These are phyloP conservation scores for Epichloe sp. DNA, from an alignment of 2,329 filamentous ascomycete genomes.

Conservation along the genomic window DNA sequence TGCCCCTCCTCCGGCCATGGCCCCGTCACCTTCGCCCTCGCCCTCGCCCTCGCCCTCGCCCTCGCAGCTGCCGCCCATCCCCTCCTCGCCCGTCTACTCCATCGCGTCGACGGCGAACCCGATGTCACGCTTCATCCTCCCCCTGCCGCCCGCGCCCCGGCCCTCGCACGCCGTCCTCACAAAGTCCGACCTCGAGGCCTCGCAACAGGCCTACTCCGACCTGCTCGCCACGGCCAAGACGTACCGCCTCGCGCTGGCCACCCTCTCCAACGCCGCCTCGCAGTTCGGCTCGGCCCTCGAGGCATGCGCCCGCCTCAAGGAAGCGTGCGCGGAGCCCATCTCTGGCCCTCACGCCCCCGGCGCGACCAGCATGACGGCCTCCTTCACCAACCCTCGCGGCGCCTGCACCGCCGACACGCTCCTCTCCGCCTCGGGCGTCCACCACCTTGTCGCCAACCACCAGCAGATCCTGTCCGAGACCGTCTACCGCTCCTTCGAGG, in stretches of 20 bases:
- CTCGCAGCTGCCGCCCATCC: constrained; percentile 46
- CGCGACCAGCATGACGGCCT: constrained; percentile 28
- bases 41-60: constrained; percentile 24
- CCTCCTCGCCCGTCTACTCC: constrained; percentile 49
- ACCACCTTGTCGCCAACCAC: constrained; percentile 57
- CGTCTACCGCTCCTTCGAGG: constrained; percentile 54
- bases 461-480: constrained; percentile 58
- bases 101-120: constrained; percentile 50
- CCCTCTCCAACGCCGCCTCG: constrained; percentile 47
- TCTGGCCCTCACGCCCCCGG: constrained; percentile 18
- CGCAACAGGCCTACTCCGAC: constrained; percentile 49
- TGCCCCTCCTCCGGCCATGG: neutral
- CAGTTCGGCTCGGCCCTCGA: constrained; percentile 53
- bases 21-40: constrained; percentile 8
- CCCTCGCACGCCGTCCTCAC: constrained; percentile 47
- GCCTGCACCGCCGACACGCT: constrained; percentile 51
- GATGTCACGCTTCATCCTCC: constrained; percentile 44
- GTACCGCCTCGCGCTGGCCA: constrained; percentile 48
- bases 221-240: constrained; percentile 48
- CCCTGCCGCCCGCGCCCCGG: constrained; percentile 43
- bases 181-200: constrained; percentile 49
- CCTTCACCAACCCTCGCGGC: constrained; percentile 31
- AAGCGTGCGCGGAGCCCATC: constrained; percentile 47
- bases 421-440: constrained; percentile 48
- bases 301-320: constrained; percentile 54